Percentiles rank a stretch among this genome's conserved stretches.
phyloP scores from a whole-genome alignment of 768 basidiomycete genomes.

The Hygrophoropsis aurantiaca region DNA sequence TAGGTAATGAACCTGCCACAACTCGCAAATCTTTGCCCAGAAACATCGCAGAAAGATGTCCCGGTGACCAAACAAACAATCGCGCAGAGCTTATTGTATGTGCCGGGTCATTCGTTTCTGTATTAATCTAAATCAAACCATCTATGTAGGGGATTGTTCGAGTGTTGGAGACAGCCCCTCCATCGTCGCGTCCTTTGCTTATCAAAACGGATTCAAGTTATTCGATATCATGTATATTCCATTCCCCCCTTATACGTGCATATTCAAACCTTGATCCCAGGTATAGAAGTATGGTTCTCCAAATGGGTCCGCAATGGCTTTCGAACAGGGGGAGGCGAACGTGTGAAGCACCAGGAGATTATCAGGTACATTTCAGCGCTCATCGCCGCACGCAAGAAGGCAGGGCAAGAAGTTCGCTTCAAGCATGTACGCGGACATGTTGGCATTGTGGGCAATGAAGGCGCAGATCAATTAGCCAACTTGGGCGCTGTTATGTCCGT shows the following conservation, averaged over 20 bases:
- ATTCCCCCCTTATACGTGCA: neutral
- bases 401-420: slow-evolving; percentile 59
- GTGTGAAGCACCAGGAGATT: slow-evolving; percentile 72
- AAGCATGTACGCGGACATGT: slow-evolving; percentile 78
- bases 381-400: slow-evolving; percentile 48
- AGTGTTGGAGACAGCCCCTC: slow-evolving; percentile 71
- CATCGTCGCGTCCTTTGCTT: slow-evolving; percentile 51
- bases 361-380: slow-evolving; percentile 71
- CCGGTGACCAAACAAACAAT: slow-evolving; percentile 84
- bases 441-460: slow-evolving; percentile 82
- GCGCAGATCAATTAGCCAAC: slow-evolving; percentile 76
- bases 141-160: slow-evolving; percentile 74
- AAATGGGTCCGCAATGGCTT: slow-evolving; percentile 65
- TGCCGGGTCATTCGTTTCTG: neutral
- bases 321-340: slow-evolving; percentile 42
- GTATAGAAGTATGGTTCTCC: slow-evolving; percentile 64
- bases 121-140: slow-evolving; percentile 1
- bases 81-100: slow-evolving; percentile 82
- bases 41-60: slow-evolving; percentile 80
- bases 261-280: slow-evolving; percentile 38
- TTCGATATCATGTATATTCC: slow-evolving; percentile 66
- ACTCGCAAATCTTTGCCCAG: slow-evolving; percentile 38
- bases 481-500: slow-evolving; percentile 44
- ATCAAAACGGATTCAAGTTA: slow-evolving; percentile 89
- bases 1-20: no score